Base-by-base conservation (phyloP, 495 filamentous ascomycete genomes). In the Daldinia childiae region DNA sequence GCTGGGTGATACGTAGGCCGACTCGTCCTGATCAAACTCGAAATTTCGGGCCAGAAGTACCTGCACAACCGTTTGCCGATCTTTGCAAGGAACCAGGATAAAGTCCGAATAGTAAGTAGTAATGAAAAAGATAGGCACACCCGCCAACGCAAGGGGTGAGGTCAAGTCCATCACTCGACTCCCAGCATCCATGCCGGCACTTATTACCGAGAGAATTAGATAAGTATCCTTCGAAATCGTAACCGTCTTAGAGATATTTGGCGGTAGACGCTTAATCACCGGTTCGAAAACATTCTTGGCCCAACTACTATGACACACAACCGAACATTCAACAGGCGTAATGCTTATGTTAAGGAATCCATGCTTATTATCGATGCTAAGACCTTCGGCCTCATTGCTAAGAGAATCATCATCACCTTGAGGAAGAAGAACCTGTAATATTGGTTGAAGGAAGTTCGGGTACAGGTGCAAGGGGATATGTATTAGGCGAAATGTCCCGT, bases 61-160 rank as follows among this genome's bases (percentile, higher is more conserved):
- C 55, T 87, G 84, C 43, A 94, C 89, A 48, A 98, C 95, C 38
- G 86, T 87, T 8, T 82, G 78, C 41, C 91, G 89, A 77, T 88
- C 88, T 70, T 90, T 91, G 41, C 85, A 81, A 4, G 95, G 95
- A 4, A 98, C 93, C 17, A 99, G 84, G 71, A 99, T 97, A 81
- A 97, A 99, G 80, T 99, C 95, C 12, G 92, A 93, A 77, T 97
- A 98, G 79, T 99, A 99, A 24, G 95, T 98, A 0, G 95, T 97
- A 76, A 98, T 96, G 84, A 99, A 98, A 79, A 98, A 98, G 69
- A 99, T 97, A 41, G 95, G 91, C 36, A 99, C 95, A 74, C 92
- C 92, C 30, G 95, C 94, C 78, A 98, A 82, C 11, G 95, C 95
- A 17, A 99, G 84, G 3, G 95, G 95, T 69, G 89, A 94, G 5